Evolutionary conservation across 768 basidiomycete species (phyloP).

Genomic region (Glaciozyma martinii): DNA sequence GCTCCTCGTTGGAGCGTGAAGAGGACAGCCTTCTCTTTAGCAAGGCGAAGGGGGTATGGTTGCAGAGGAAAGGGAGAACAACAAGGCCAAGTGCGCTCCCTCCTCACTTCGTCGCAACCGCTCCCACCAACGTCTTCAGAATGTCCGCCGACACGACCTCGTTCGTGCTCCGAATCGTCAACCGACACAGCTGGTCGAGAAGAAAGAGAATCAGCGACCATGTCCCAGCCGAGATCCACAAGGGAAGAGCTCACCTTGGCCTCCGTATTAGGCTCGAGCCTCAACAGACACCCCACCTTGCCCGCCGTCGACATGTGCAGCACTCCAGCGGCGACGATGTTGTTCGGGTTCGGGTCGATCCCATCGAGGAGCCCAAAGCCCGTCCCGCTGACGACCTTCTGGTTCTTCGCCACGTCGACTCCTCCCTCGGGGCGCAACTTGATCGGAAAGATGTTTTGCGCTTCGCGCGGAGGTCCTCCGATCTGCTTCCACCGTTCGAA

Average conservation of each 20-base stretch:
- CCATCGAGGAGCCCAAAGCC: slow-evolving; percentile 66
- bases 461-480: slow-evolving; percentile 87
- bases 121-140: slow-evolving; percentile 18
- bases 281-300: slow-evolving; percentile 87
- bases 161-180: slow-evolving; percentile 91
- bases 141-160: slow-evolving; percentile 57
- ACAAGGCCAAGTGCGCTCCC: neutral
- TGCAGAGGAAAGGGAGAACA: neutral
- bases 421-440: slow-evolving; percentile 53
- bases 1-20: too few relatives aligned
- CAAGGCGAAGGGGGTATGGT: too few relatives aligned
- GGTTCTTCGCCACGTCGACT: slow-evolving; percentile 63
- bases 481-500: slow-evolving; percentile 98
- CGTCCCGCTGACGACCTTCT: slow-evolving; percentile 67
- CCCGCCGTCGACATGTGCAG: slow-evolving; percentile 83
- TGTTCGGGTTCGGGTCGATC: slow-evolving; percentile 88
- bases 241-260: slow-evolving; percentile 62
- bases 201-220: neutral
- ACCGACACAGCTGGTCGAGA: slow-evolving; percentile 64
- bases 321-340: slow-evolving; percentile 91
- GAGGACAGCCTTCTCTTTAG: too few relatives aligned
- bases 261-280: slow-evolving; percentile 88
- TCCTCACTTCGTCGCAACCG: slow-evolving; percentile 6
- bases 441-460: slow-evolving; percentile 79
- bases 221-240: neutral